A percentile compares a stretch with the other conserved stretches of the same genome.
phyloP scores from a whole-genome alignment of 2,329 filamentous ascomycete genomes.

The Beauveria medogensis region DNA sequence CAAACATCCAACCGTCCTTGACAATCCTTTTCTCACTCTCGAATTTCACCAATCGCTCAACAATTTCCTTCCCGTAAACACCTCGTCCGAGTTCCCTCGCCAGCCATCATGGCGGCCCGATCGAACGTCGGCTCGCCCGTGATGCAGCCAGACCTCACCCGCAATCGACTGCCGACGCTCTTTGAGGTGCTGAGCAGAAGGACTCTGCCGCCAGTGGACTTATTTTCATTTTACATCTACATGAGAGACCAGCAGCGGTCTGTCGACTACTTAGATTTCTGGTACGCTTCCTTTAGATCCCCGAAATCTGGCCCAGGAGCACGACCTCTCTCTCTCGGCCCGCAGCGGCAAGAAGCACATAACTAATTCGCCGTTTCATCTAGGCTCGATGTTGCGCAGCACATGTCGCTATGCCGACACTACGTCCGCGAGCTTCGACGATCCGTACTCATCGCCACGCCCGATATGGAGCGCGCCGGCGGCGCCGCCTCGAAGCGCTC shows the following conservation, averaged over 20 bases:
- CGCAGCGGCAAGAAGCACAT: background rate
- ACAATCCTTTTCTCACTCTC: background rate
- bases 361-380: background rate
- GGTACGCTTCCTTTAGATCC: constrained; percentile 46
- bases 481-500: constrained; percentile 73
- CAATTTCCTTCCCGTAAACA: background rate
- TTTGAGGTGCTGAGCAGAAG: constrained; percentile 92
- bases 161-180: constrained; percentile 85
- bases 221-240: constrained; percentile 99
- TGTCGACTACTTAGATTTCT: constrained; percentile 97
- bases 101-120: constrained; percentile 17
- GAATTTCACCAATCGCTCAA: background rate
- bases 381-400: constrained; percentile 98
- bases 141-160: constrained; percentile 50
- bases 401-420: constrained; percentile 95
- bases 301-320: background rate
- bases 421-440: constrained; percentile 93
- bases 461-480: constrained; percentile 65
- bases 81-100: background rate
- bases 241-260: constrained; percentile 98
- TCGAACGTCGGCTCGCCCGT: constrained; percentile 35
- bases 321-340: background rate
- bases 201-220: constrained; percentile 89
- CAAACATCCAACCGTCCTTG: background rate
- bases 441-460: constrained; percentile 87